phyloP scores from a whole-genome alignment of 2,329 filamentous ascomycete genomes.

The Sporothrix inflata region DNA sequence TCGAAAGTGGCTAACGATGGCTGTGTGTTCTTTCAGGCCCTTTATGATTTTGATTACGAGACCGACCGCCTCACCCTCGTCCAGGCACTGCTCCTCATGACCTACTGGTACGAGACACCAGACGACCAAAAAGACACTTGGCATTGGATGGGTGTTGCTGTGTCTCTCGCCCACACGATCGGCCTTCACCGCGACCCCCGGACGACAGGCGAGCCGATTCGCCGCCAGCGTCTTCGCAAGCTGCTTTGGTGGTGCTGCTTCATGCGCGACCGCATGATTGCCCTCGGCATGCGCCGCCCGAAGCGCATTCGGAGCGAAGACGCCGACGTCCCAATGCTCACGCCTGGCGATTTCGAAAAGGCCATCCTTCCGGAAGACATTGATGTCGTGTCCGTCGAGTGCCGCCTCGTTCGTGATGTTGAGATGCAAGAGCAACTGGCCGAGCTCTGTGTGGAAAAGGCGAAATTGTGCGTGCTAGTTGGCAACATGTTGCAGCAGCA shows the following conservation, averaged over 20 bases:
- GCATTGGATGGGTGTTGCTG: constrained; percentile 98
- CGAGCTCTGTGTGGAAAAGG: constrained; percentile 87
- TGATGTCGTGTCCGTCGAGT: constrained; percentile 69
- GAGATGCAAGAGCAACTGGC: constrained; percentile 78
- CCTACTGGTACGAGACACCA: constrained; percentile 96
- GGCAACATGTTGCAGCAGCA: constrained; percentile 88
- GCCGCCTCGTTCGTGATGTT: constrained; percentile 70
- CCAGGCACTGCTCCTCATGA: constrained; percentile 87
- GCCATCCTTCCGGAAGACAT: constrained; percentile 68
- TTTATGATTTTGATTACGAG: constrained; percentile 97
- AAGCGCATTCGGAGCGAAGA: constrained; percentile 92
- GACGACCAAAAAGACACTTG: constrained; percentile 98
- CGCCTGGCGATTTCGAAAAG: constrained; percentile 82
- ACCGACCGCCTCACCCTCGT: constrained; percentile 85
- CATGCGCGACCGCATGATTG: constrained; percentile 90
- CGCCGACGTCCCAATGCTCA: constrained; percentile 90
- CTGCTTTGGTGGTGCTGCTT: constrained; percentile 98
- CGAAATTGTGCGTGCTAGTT: constrained; percentile 85
- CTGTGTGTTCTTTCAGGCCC: constrained; percentile 54
- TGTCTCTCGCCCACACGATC: constrained; percentile 90
- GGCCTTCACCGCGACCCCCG: constrained; percentile 83
- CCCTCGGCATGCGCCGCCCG: constrained; percentile 88
- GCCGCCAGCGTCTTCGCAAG: constrained; percentile 85
- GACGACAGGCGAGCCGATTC: constrained; percentile 72
- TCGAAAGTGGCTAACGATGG: constrained; percentile 31